Evolutionary conservation across 2,329 filamentous ascomycete species (phyloP).

Genomic region (Calonectria pseudoturangicola): DNA sequence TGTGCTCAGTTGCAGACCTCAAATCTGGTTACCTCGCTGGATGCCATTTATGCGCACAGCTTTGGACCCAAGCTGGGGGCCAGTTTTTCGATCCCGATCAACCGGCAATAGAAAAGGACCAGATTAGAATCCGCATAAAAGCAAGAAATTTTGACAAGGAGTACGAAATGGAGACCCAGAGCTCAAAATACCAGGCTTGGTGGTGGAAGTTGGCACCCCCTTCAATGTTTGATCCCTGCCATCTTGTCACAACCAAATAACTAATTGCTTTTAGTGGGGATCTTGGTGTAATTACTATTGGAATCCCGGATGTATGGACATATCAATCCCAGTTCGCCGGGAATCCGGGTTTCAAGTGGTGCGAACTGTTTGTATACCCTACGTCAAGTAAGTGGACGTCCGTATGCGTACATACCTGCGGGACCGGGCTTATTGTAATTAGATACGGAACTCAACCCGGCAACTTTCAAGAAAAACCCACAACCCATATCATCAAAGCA

Average conservation of each 20-base stretch:
- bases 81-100: conserved; percentile 15
- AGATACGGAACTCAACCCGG: conserved; percentile 13
- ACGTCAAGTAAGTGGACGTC: conserved; percentile 31
- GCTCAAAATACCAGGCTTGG: conserved; percentile 7
- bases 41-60: conserved; percentile 30
- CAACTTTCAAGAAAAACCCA: neutral
- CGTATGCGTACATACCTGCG: neutral
- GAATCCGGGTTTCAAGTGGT: neutral
- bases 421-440: neutral
- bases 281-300: neutral
- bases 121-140: conserved; percentile 10
- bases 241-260: neutral
- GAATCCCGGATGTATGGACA: neutral
- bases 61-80: conserved; percentile 26
- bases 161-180: conserved; percentile 10
- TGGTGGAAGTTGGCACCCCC: conserved; percentile 21
- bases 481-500: conserved; percentile 35
- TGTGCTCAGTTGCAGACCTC: conserved; percentile 6
- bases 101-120: neutral
- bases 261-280: conserved; percentile 1
- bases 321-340: neutral
- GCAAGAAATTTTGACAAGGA: conserved; percentile 24
- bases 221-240: conserved; percentile 7
- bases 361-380: conserved; percentile 35
- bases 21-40: conserved; percentile 24